phyloP scores from a whole-genome alignment of 1,284 basidiomycete genomes.

The Meripilus lineatus region DNA sequence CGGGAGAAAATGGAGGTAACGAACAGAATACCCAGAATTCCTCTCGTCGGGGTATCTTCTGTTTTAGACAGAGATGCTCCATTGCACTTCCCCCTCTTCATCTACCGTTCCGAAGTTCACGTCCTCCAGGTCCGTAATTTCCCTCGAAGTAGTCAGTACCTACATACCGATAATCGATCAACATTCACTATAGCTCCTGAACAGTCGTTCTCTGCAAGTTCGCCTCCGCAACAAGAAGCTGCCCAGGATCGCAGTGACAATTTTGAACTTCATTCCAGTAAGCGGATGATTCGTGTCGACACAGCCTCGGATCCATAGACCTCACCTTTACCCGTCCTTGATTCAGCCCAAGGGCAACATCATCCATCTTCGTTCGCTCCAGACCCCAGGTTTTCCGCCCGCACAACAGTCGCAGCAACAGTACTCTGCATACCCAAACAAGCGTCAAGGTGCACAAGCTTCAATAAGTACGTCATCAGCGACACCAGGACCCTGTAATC shows the following conservation, averaged over 20 bases:
- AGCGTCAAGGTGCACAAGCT: slow-evolving; percentile 67
- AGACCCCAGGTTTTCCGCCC: slow-evolving; percentile 48
- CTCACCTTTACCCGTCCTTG: slow-evolving; percentile 3
- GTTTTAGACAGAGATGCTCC: slow-evolving; percentile 76
- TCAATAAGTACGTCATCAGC: slow-evolving; percentile 30
- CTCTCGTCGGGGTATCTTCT: slow-evolving; percentile 44
- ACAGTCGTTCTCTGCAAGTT: slow-evolving; percentile 41
- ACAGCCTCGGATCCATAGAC: not conserved
- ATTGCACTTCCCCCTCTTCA: slow-evolving; percentile 80
- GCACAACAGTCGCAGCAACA: slow-evolving; percentile 32
- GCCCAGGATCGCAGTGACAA: slow-evolving; percentile 54
- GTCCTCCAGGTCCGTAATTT: slow-evolving; percentile 78
- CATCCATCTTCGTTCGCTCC: slow-evolving; percentile 22
- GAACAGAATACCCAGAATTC: slow-evolving; percentile 16
- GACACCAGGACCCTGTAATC: slow-evolving; percentile 13
- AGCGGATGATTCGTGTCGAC: slow-evolving; percentile 17
- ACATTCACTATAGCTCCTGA: slow-evolving; percentile 25
- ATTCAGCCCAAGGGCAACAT: slow-evolving; percentile 20
- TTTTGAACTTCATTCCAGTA: slow-evolving; percentile 43
- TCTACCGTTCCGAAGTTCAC: slow-evolving; percentile 79
- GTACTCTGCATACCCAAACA: slow-evolving; percentile 46
- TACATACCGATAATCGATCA: slow-evolving; percentile 20
- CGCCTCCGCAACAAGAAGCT: slow-evolving; percentile 59
- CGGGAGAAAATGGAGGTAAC: slow-evolving; percentile 23
- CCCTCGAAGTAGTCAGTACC: slow-evolving; percentile 28